Conservation (phyloP, 371 early-diverging fungal genomes). For the Apophysomyces variabilis region DNA sequence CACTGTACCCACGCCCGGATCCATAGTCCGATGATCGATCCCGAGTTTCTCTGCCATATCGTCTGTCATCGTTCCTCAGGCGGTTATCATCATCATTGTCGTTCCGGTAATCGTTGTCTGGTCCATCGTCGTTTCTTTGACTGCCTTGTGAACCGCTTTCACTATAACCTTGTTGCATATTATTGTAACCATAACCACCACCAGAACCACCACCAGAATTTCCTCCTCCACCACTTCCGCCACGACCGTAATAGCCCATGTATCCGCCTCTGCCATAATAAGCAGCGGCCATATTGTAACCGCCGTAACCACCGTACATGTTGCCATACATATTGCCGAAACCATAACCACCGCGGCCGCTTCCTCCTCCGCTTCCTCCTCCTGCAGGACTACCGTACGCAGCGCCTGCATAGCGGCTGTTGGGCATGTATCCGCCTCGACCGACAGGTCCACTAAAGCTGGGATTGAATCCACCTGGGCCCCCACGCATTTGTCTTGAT, state of each 20-base stretch:
- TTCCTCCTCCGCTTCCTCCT: conserved; percentile 32
- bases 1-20: conserved; percentile 14
- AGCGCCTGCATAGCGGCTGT: conserved; percentile 49
- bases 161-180: conserved; percentile 5
- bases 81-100: conserved; percentile 9
- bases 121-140: conserved; percentile 2
- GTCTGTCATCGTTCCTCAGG: conserved; percentile 13
- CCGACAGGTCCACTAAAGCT: conserved; percentile 39
- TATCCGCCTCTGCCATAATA: conserved; percentile 15
- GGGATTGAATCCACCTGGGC: conserved; percentile 30
- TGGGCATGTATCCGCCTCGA: conserved; percentile 41
- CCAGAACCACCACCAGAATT: conserved; percentile 20
- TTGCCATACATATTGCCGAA: conserved; percentile 29
- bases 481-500: conserved; percentile 42
- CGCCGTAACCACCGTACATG: conserved; percentile 34
- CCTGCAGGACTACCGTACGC: conserved; percentile 28
- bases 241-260: conserved; percentile 7
- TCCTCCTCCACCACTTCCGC: conserved; percentile 12
- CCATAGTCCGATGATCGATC: conserved; percentile 23
- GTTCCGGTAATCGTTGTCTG: conserved; percentile 7
- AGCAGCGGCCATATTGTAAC: conserved; percentile 35
- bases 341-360: conserved; percentile 31
- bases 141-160: conserved; percentile 2
- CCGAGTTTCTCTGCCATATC: conserved; percentile 18
- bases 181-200: neutral